These are phyloP conservation scores for Poa pratensis DNA, from an alignment of 176 grass and related monocot species.

Conservation along the genomic window DNA sequence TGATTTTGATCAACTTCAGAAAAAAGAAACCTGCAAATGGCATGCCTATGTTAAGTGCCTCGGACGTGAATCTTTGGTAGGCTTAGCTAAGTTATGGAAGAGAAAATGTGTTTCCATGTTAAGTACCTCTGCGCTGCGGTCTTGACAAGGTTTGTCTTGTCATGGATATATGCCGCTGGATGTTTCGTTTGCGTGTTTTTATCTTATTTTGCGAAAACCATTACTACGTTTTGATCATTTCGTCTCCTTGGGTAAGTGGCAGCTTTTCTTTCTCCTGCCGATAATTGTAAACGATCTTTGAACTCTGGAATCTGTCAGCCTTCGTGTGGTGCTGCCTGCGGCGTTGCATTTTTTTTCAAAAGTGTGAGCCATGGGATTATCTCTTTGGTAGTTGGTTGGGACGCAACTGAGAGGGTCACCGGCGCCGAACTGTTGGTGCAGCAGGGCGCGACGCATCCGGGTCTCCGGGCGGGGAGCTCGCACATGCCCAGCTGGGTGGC, in stretches of 20 bases:
- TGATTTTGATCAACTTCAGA: constrained; percentile 18
- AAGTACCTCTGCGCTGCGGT: not conserved
- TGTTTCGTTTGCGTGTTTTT: constrained; percentile 12
- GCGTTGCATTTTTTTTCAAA: not conserved
- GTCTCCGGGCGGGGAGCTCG: constrained; percentile 27
- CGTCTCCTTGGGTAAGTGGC: not conserved
- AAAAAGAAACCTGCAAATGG: constrained; percentile 16
- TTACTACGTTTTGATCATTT: constrained; percentile 13
- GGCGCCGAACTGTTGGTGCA: not conserved
- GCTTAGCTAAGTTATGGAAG: constrained; percentile 33
- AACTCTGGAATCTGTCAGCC: not conserved
- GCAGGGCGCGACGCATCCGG: not conserved
- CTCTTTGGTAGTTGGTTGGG: no score
- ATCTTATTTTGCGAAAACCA: not conserved
- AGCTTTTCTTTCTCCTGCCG: not conserved
- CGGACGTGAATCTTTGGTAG: constrained; percentile 34
- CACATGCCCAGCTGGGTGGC: not conserved
- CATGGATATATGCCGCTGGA: constrained; percentile 21
- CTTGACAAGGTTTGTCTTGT: constrained; percentile 35
- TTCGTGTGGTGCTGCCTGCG: not conserved
- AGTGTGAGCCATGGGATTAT: no score
- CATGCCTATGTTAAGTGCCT: not conserved
- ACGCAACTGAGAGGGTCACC: not conserved
- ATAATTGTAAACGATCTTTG: constrained; percentile 10
- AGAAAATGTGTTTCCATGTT: constrained; percentile 40